These are phyloP conservation scores for Candida anglica DNA, from an alignment of 805 yeast genomes.

Conservation along the genomic window DNA sequence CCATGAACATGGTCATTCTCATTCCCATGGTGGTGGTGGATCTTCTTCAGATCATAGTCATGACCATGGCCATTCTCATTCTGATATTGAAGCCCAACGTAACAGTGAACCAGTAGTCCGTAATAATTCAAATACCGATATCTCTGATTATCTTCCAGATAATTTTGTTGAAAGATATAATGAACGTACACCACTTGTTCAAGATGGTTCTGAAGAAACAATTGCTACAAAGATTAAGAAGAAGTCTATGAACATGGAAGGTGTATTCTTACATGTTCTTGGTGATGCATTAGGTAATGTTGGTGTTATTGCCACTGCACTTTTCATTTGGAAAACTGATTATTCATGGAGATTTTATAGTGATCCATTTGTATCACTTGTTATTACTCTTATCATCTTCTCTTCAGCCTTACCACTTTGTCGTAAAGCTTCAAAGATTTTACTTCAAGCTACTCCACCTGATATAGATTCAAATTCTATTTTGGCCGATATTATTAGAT, in stretches of 20 bases:
- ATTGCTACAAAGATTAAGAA: constrained; percentile 19
- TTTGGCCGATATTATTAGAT: constrained; percentile 57
- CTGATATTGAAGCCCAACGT: constrained; percentile 12
- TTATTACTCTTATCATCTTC: constrained; percentile 85
- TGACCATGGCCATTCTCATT: constrained; percentile 32
- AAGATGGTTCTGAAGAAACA: constrained; percentile 6
- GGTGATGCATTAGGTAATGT: constrained; percentile 96
- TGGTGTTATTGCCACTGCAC: constrained; percentile 87
- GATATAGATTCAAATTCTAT: constrained; percentile 73
- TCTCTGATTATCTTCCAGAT: constrained; percentile 42
- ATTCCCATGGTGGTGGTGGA: constrained; percentile 44
- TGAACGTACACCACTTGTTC: constrained; percentile 34
- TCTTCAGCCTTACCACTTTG: constrained; percentile 90
- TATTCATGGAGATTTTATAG: constrained; percentile 81
- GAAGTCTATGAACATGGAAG: constrained; percentile 92
- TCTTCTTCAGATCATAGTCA: constrained; percentile 43
- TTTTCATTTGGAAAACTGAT: constrained; percentile 91
- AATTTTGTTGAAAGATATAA: constrained; percentile 38
- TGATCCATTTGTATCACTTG: constrained; percentile 82
- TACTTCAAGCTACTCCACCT: constrained; percentile 92
- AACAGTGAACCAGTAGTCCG: background rate
- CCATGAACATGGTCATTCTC: constrained; percentile 64
- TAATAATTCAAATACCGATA: constrained; percentile 20
- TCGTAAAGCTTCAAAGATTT: constrained; percentile 76
- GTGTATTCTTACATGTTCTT: constrained; percentile 89